Conservation (phyloP, 768 basidiomycete species). For the Lyophyllum shimeji region DNA sequence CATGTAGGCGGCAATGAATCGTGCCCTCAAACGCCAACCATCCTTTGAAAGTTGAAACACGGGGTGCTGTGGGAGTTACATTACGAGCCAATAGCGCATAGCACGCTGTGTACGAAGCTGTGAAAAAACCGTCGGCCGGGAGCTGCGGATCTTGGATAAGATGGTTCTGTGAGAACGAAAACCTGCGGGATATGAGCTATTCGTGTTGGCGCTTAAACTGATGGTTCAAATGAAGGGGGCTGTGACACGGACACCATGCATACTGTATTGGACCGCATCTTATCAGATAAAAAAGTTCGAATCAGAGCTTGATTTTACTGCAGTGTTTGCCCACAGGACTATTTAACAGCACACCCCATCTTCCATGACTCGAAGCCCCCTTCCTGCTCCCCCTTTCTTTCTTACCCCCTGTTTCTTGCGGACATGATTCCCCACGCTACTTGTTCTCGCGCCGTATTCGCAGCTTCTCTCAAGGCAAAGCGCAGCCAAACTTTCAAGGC, state of each 20-base stretch:
- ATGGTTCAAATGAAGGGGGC: not conserved
- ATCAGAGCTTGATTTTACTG: conserved; percentile 18
- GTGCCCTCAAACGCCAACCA: not conserved
- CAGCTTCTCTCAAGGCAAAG: conserved; percentile 32
- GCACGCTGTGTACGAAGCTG: conserved; percentile 16
- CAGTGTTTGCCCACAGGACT: conserved; percentile 18
- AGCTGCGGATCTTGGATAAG: not conserved
- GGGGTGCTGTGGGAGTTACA: not conserved
- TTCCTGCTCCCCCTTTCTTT: conserved; percentile 8
- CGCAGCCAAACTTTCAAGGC: conserved; percentile 46
- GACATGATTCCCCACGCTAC: conserved; percentile 39
- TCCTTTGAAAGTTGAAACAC: conserved; percentile 1
- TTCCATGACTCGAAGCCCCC: conserved; percentile 29
- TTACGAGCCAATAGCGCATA: conserved; percentile 19
- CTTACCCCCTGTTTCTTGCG: conserved; percentile 11
- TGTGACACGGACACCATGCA: conserved; percentile 2
- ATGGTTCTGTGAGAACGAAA: conserved; percentile 7
- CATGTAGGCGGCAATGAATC: not conserved
- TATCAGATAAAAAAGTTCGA: conserved; percentile 24
- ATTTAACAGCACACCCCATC: conserved; percentile 31
- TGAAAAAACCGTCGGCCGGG: not conserved
- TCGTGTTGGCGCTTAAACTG: conserved; percentile 14
- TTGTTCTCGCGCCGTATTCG: conserved; percentile 29
- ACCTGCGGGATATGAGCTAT: conserved; percentile 29
- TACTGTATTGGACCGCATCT: conserved; percentile 18